Base-by-base conservation (phyloP, 805 yeast species). In the Saccharomycopsis fermentans region DNA sequence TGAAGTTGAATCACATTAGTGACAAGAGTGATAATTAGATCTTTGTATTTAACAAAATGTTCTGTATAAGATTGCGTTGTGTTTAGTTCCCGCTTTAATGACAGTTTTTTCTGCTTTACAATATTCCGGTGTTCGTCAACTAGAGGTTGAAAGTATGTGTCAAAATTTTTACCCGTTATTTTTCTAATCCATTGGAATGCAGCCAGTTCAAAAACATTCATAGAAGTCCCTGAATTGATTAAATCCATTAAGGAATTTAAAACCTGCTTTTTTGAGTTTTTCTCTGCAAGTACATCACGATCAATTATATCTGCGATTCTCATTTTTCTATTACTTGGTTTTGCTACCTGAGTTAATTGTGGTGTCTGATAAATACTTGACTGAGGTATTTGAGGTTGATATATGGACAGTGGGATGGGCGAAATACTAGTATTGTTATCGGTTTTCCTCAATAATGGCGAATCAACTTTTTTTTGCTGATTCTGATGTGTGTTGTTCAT, bases 111-210 rank as follows among this genome's bases (percentile, higher is more conserved):
- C 32, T 39, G 36, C 12, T 26, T 26, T 6, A 58, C 12, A 24
- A 54, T 26, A 6, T 16, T 24, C n/a, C 27, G 19, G 32, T 55
- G 56, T 2, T 17, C 39, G 19, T 60, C 56, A 24, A 58, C 26
- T 2, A 53, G 48, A n/a, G 62, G 60, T 17, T 36, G 21, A 27
- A 57, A 57, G 6, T 43, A 43, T 14, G 52, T 47, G 9, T 55
- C 29, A 32, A 34, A 60, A 34, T 58, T 60, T 17, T 21, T 12
- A 6, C 60, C 58, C 8, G 60, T 52, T 14, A 39, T 37, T 14
- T 24, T 14, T n/a, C 52, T 51, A 14, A 60, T 52, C 52, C 53
- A 58, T 16, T n/a, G 14, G 14, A 58, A 27, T 17, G 56, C 16
- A 24, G 51, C 47, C n/a, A 40, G 55, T 2, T 57, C 52, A 26